phyloP scores from a whole-genome alignment of 2,329 filamentous ascomycete genomes.

The Nectriaceae sp. region DNA sequence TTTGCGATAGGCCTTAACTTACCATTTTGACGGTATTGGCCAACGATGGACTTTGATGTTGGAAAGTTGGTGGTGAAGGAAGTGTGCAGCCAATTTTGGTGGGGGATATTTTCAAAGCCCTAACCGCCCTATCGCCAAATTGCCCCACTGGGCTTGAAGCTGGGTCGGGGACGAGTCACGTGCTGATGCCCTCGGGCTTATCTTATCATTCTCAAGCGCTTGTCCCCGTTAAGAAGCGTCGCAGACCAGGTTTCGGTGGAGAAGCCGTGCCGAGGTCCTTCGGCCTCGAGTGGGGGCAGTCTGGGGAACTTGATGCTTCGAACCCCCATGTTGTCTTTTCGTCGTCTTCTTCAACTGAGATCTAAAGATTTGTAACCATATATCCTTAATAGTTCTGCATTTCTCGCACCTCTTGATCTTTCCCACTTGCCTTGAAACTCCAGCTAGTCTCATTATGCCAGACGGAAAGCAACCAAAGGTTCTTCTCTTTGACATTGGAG shows the following conservation, averaged over 20 bases:
- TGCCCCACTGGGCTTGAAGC: constrained; percentile 18
- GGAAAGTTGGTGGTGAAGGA: constrained; percentile 36
- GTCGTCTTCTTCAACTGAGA: too few relatives aligned
- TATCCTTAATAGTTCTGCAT: too few relatives aligned
- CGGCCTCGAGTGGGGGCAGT: constrained; percentile 3
- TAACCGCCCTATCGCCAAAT: constrained; percentile 31
- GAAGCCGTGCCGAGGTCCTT: constrained; percentile 27
- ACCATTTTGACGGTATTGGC: constrained; percentile 68
- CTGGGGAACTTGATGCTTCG: neutral
- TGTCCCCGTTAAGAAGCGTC: constrained; percentile 11
- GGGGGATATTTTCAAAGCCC: constrained; percentile 44
- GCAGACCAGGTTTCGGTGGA: constrained; percentile 1
- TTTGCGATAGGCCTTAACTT: constrained; percentile 53
- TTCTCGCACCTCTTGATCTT: too few relatives aligned
- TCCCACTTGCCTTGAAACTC: too few relatives aligned
- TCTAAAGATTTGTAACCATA: too few relatives aligned
- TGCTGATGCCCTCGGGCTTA: constrained; percentile 15
- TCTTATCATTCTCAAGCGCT: constrained; percentile 1
- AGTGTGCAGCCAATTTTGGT: constrained; percentile 36
- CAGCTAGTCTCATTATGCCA: constrained; percentile 40
- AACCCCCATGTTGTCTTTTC: too few relatives aligned
- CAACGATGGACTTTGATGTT: constrained; percentile 43
- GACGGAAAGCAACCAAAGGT: constrained; percentile 63
- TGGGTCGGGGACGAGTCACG: constrained; percentile 45
- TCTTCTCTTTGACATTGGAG: constrained; percentile 91